Conservation (phyloP, 2,329 filamentous ascomycete species). For the Claviceps arundinis region DNA sequence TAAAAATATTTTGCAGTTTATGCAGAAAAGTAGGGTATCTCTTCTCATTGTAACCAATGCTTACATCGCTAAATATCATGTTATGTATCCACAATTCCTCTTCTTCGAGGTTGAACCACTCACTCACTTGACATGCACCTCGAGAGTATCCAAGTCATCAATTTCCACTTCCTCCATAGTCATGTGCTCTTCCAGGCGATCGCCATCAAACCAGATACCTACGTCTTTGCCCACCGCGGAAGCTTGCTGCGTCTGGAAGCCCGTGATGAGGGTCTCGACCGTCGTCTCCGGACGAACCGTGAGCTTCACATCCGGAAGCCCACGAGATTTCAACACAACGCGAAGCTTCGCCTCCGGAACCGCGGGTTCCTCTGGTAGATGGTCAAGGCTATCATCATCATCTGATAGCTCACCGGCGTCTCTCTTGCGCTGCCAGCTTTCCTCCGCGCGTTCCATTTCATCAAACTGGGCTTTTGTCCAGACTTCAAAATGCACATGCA, state of each 20-base stretch:
- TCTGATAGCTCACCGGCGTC: slow-evolving; percentile 27
- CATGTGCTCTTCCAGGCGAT: slow-evolving; percentile 46
- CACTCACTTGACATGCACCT: slow-evolving; percentile 44
- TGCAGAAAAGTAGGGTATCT: neutral
- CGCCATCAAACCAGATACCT: slow-evolving; percentile 62
- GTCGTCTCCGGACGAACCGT: slow-evolving; percentile 41
- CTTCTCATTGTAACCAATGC: neutral
- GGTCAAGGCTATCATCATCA: slow-evolving; percentile 15
- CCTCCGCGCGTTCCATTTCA: slow-evolving; percentile 33
- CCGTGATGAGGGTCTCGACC: slow-evolving; percentile 47
- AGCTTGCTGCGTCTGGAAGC: slow-evolving; percentile 42
- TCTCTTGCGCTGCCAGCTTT: slow-evolving; percentile 28
- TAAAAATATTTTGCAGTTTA: neutral
- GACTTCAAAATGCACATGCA: slow-evolving; percentile 59
- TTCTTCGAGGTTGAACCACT: neutral
- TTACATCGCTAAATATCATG: neutral
- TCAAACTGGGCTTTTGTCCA: slow-evolving; percentile 55
- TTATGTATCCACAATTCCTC: neutral
- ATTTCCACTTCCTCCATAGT: slow-evolving; percentile 57
- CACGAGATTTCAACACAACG: slow-evolving; percentile 40
- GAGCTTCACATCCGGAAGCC: slow-evolving; percentile 35
- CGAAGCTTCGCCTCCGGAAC: slow-evolving; percentile 27
- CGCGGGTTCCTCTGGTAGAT: slow-evolving; percentile 11
- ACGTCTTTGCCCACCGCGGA: slow-evolving; percentile 41
- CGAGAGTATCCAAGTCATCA: slow-evolving; percentile 60